Evolutionary conservation across 1,284 basidiomycete genomes (phyloP), one percentile per base, ranked within the genome.

Genomic region (Puccinia novopanici): DNA sequence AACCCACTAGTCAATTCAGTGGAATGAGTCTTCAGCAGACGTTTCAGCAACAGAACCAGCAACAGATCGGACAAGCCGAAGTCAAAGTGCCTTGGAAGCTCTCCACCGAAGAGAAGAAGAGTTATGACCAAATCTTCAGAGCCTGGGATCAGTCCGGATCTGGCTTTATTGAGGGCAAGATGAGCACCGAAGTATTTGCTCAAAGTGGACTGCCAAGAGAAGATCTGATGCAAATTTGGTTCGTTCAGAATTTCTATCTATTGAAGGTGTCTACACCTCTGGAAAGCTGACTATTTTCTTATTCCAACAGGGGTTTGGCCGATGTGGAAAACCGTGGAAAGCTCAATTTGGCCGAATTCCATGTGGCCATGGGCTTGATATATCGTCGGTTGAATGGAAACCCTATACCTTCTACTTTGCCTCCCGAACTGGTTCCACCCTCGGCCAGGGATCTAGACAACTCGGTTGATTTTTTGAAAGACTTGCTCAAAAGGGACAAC

Each of bases 291-390:
- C 5, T 37, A 27, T 75, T 75, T n/a, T 42, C 13, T 50, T 54
- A 5, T 5, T 37, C 22, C 57, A 4, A 19, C 83, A 95, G 94
- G 94, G 91, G 91, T 42, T 89, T 97, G 12, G 92, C 94, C 37
- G 95, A 98, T 86, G 89, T 89, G 57, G 92, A 94, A 83, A 94
- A 97, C 87, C 91, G 93, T 52, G 95, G 95, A 45, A 95, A 94
- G 87, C 89, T 98, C 80, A 98, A 98, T 85, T 88, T 96, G 63
- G 92, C 94, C 34, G 96, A 99, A 86, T 99, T 99, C 86, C 95
- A 99, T 85, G 93, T 98, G 78, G 97, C 96, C 0, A 99, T 99
- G 96, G 95, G 93, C 81, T 88, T 99, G 80, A 98, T 99, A 85
- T 98, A 96, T 87, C 91, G 96, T 84, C 89, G 90, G 59, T 88